Conservation (phyloP, 176 grass and related monocot species). For the Triticum dicoccoides region DNA sequence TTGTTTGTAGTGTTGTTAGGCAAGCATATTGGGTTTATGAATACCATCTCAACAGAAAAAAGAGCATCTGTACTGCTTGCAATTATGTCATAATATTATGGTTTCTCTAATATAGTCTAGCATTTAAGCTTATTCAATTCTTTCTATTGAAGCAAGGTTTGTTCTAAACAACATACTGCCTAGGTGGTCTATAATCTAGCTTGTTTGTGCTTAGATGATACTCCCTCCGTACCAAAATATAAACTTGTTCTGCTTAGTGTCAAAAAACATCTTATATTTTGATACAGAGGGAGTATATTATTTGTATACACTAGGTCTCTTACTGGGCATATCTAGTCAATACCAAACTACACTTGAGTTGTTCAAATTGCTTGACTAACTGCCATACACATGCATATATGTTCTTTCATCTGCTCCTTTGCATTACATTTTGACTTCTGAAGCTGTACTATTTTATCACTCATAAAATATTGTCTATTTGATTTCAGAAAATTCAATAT, state of each 20-base stretch:
- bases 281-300: not conserved
- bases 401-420: not conserved
- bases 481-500: slow-evolving; percentile 91
- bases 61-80: not conserved
- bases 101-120: not conserved
- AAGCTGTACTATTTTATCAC: slow-evolving; percentile 9
- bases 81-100: not conserved
- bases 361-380: not conserved
- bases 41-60: not conserved
- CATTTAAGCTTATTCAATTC: not conserved
- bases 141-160: not conserved
- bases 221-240: too few species aligned
- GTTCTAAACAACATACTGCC: not conserved
- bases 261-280: too few species aligned
- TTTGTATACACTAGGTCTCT: not conserved
- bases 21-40: slow-evolving; percentile 2
- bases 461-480: slow-evolving; percentile 36
- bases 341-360: not conserved
- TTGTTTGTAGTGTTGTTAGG: not conserved
- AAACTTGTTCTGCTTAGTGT: too few species aligned
- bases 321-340: not conserved
- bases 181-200: not conserved
- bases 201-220: not conserved
- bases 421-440: not conserved
- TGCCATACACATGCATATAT: not conserved